Percentiles rank a stretch among this genome's conserved stretches.
phyloP scores from a whole-genome alignment of 2,329 filamentous ascomycete species.

The Elsinoe batatas region DNA sequence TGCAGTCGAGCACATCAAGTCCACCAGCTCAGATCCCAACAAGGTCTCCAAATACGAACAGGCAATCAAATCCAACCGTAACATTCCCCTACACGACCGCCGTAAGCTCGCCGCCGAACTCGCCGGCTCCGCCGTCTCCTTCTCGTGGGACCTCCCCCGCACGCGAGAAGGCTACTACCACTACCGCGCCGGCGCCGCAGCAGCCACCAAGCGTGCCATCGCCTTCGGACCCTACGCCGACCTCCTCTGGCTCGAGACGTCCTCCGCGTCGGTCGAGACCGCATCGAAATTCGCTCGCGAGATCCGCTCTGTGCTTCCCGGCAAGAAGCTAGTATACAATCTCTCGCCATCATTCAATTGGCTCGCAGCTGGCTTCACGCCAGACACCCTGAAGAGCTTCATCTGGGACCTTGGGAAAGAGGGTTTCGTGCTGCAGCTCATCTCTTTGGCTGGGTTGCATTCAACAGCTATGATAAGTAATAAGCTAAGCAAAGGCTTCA shows the following conservation, averaged over 20 bases:
- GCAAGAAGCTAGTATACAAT: conserved; percentile 93
- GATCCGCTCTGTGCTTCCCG: conserved; percentile 59
- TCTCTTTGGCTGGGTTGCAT: conserved; percentile 55
- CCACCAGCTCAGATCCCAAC: conserved; percentile 16
- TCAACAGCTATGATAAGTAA: conserved; percentile 53
- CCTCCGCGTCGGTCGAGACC: conserved; percentile 71
- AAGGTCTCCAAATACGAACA: conserved; percentile 15
- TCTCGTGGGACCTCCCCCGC: conserved; percentile 84
- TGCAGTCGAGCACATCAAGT: conserved; percentile 34
- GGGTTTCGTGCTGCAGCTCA: conserved; percentile 59
- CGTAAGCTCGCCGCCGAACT: conserved; percentile 60
- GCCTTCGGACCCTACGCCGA: conserved; percentile 89
- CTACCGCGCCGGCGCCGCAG: conserved; percentile 70
- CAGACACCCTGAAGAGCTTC: conserved; percentile 74
- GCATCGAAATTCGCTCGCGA: conserved; percentile 64
- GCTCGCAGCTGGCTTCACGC: conserved; percentile 87
- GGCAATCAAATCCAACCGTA: conserved; percentile 43
- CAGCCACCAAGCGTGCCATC: conserved; percentile 86
- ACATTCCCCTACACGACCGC: conserved; percentile 70
- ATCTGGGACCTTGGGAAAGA: conserved; percentile 93
- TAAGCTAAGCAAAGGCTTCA: conserved; percentile 74
- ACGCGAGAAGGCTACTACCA: conserved; percentile 93
- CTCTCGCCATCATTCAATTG: conserved; percentile 96
- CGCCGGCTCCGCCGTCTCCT: conserved; percentile 60
- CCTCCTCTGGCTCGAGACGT: conserved; percentile 94